Conservation (phyloP, 257 asterid genomes). For the Scutellaria galericulata region DNA sequence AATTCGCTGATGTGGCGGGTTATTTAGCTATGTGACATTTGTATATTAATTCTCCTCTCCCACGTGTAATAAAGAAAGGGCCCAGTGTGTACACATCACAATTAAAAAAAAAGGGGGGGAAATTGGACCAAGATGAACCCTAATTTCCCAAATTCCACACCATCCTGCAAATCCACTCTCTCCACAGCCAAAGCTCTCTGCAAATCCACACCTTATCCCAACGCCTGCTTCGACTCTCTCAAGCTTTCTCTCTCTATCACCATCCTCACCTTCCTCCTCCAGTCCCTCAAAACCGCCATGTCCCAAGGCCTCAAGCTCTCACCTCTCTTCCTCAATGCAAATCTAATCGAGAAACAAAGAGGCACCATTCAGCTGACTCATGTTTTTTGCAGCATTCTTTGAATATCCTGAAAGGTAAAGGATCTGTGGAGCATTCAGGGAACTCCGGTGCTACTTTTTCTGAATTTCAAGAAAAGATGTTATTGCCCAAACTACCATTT, state of each 20-base stretch:
- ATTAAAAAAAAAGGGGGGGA: too few relatives aligned
- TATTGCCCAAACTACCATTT: constrained; percentile 72
- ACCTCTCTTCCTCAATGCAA: constrained; percentile 43
- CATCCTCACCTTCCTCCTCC: constrained; percentile 54
- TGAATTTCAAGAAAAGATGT: constrained; percentile 71
- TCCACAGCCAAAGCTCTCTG: constrained; percentile 51
- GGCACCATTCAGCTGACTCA: constrained; percentile 48
- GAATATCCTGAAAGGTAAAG: constrained; percentile 61
- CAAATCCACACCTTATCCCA: constrained; percentile 70
- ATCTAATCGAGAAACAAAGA: constrained; percentile 62
- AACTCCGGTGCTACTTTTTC: constrained; percentile 52
- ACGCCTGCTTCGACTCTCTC: constrained; percentile 58
- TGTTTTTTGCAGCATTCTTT: constrained; percentile 61
- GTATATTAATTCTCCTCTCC: too few relatives aligned
- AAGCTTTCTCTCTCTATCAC: constrained; percentile 65
- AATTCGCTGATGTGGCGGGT: too few relatives aligned
- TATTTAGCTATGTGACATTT: too few relatives aligned
- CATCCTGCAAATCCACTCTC: constrained; percentile 13
- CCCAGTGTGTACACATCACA: too few relatives aligned
- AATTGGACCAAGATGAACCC: too few relatives aligned
- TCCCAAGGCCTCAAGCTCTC: constrained; percentile 58
- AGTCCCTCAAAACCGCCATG: constrained; percentile 63
- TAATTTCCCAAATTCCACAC: too few relatives aligned
- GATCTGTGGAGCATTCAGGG: constrained; percentile 52
- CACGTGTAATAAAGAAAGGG: too few relatives aligned